Percentiles rank a stretch among this genome's conserved stretches.
Evolutionary conservation across 2,329 filamentous ascomycete genomes (phyloP).

Genomic region (Annulohypoxylon truncatum): DNA sequence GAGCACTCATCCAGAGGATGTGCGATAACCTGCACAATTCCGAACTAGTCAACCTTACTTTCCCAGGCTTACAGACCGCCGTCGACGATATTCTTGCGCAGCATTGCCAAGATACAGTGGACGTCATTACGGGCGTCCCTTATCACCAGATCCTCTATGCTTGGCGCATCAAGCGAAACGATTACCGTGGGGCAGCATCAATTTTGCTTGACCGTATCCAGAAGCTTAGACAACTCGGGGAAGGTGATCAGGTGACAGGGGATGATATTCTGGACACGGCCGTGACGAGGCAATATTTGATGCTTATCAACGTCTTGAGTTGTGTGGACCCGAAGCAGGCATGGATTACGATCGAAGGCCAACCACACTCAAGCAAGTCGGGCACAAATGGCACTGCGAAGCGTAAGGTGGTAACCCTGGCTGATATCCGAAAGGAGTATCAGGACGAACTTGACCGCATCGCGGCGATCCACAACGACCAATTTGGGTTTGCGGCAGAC

Average conservation of each 20-base stretch:
- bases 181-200: conserved; percentile 83
- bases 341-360: conserved; percentile 75
- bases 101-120: conserved; percentile 75
- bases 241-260: conserved; percentile 65
- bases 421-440: conserved; percentile 88
- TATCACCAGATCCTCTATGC: conserved; percentile 93
- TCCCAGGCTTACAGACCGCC: conserved; percentile 78
- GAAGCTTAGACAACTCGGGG: conserved; percentile 68
- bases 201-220: conserved; percentile 72
- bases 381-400: conserved; percentile 56
- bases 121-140: conserved; percentile 72
- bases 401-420: conserved; percentile 84
- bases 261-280: conserved; percentile 71
- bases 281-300: conserved; percentile 81
- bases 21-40: conserved; percentile 73
- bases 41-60: conserved; percentile 80
- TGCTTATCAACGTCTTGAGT: conserved; percentile 91
- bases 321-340: conserved; percentile 83
- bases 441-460: conserved; percentile 90
- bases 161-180: conserved; percentile 84
- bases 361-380: conserved; percentile 44
- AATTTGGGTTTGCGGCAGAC: conserved; percentile 78
- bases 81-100: conserved; percentile 83
- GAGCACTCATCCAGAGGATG: conserved; percentile 76
- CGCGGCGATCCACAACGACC: conserved; percentile 86